Evolutionary conservation across 1,139 yeast species (phyloP).

Genomic region (Taiozyma sp.): DNA sequence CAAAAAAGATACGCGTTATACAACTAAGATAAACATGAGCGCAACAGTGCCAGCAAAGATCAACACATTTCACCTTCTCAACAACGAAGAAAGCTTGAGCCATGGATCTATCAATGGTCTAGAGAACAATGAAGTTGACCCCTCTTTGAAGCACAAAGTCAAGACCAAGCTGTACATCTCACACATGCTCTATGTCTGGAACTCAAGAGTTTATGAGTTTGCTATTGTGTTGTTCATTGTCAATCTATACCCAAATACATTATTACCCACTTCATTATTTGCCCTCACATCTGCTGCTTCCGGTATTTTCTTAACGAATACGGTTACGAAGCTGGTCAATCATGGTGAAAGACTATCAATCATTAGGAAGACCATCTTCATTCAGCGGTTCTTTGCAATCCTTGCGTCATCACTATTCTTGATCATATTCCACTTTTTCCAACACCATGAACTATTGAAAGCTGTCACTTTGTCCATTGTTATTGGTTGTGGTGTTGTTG

Average conservation of each 20-base stretch:
- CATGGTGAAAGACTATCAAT: slow-evolving; percentile 24
- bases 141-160: not conserved
- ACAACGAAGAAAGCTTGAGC: not conserved
- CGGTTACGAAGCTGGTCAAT: slow-evolving; percentile 25
- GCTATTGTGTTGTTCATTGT: slow-evolving; percentile 30
- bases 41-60: not conserved
- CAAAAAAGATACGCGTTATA: not conserved
- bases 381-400: slow-evolving; percentile 28
- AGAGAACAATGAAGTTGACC: not conserved
- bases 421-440: slow-evolving; percentile 14
- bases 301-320: slow-evolving; percentile 25
- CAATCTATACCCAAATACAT: slow-evolving; percentile 26
- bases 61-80: not conserved
- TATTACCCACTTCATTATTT: slow-evolving; percentile 29
- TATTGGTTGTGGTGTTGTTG: slow-evolving; percentile 29
- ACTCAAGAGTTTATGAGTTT: slow-evolving; percentile 30
- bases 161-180: slow-evolving; percentile 24
- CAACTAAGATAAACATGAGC: not conserved
- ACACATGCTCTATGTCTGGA: slow-evolving; percentile 31
- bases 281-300: slow-evolving; percentile 26
- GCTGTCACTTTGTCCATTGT: slow-evolving; percentile 15
- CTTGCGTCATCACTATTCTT: slow-evolving; percentile 22
- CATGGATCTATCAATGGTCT: not conserved
- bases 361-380: slow-evolving; percentile 27
- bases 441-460: slow-evolving; percentile 6